phyloP scores from a whole-genome alignment of 2,329 filamentous ascomycete species.

The Zymoseptoria brevis region DNA sequence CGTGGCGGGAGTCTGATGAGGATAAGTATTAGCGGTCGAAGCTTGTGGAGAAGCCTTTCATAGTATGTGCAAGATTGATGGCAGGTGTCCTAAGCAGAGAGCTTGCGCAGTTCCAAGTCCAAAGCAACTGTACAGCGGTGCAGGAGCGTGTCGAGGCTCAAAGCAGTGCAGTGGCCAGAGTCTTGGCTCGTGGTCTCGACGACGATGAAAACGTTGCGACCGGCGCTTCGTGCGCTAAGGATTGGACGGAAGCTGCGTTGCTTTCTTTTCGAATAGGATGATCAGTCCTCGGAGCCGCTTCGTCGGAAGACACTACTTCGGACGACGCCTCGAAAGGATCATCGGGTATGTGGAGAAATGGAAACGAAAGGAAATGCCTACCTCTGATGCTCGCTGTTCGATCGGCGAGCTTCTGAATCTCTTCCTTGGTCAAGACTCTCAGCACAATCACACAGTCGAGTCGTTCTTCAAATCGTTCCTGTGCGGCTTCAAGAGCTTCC shows the following conservation, averaged over 20 bases:
- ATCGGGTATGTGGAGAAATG: slow-evolving; percentile 2
- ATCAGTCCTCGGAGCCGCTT: not conserved
- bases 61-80: no score
- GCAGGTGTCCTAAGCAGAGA: not conserved
- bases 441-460: slow-evolving; percentile 90
- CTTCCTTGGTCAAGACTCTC: slow-evolving; percentile 75
- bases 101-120: not conserved
- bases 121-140: not conserved
- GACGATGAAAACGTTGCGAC: not conserved
- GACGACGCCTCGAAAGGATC: not conserved
- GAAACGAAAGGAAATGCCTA: slow-evolving; percentile 11
- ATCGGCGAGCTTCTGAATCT: slow-evolving; percentile 79
- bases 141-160: not conserved
- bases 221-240: not conserved
- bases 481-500: slow-evolving; percentile 73
- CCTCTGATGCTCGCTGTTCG: slow-evolving; percentile 73
- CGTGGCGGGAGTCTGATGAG: slow-evolving; percentile 24
- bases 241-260: not conserved
- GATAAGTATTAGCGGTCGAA: slow-evolving; percentile 7
- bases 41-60: not conserved
- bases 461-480: slow-evolving; percentile 86
- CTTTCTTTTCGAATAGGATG: not conserved
- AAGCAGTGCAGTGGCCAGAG: not conserved
- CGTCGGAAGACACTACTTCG: not conserved
- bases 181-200: not conserved